phyloP scores from a whole-genome alignment of 2,329 filamentous ascomycete genomes.

The Epichloe amarillans region DNA sequence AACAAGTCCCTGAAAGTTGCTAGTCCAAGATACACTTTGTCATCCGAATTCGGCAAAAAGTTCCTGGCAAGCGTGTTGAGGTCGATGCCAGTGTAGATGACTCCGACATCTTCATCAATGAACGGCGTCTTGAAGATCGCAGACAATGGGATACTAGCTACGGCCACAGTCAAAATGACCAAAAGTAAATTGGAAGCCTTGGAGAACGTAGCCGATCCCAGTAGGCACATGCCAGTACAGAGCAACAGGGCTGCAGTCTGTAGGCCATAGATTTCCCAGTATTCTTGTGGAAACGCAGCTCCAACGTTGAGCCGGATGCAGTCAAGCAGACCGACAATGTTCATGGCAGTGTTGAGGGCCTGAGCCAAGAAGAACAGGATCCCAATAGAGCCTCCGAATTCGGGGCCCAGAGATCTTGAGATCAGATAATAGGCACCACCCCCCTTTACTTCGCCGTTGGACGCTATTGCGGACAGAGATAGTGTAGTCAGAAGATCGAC shows the following conservation, averaged over 20 bases:
- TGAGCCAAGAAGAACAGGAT: constrained; percentile 86
- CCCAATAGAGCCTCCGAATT: constrained; percentile 81
- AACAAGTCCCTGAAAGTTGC: constrained; percentile 72
- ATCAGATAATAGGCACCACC: constrained; percentile 85
- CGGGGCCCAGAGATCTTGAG: constrained; percentile 70
- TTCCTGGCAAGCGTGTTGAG: constrained; percentile 59
- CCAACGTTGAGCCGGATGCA: constrained; percentile 69
- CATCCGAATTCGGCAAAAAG: constrained; percentile 54
- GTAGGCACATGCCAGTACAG: constrained; percentile 64
- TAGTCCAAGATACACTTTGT: constrained; percentile 46
- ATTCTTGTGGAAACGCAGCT: constrained; percentile 50
- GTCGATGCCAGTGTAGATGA: constrained; percentile 69
- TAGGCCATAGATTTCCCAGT: constrained; percentile 67
- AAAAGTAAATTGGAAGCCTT: constrained; percentile 68
- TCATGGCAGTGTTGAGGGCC: constrained; percentile 75
- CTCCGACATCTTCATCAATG: constrained; percentile 41
- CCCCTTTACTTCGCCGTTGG: constrained; percentile 82
- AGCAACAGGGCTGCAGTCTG: constrained; percentile 56
- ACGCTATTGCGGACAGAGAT: constrained; percentile 78
- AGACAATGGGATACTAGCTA: constrained; percentile 74
- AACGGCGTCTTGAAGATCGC: constrained; percentile 57
- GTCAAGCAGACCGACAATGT: constrained; percentile 74
- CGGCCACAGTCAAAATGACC: constrained; percentile 55
- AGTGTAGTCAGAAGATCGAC: constrained; percentile 77
- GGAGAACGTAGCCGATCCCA: constrained; percentile 69